phyloP scores from a whole-genome alignment of 2,329 filamentous ascomycete species.

The Aspergillus neoniger region DNA sequence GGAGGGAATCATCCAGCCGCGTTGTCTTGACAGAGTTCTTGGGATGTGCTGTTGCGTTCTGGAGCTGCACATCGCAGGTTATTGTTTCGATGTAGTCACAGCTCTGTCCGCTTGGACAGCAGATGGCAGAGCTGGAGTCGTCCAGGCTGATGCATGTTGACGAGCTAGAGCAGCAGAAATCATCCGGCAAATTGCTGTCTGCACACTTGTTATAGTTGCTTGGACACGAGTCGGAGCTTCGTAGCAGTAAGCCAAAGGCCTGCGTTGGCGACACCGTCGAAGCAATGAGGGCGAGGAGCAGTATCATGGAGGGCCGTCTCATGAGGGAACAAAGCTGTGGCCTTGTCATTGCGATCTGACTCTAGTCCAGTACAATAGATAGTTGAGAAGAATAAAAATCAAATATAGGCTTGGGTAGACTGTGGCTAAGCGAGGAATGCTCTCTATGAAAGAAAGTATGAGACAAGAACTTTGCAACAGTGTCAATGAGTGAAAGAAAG shows the following conservation, averaged over 20 bases:
- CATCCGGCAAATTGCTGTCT: constrained; percentile 38
- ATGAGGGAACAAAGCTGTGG: not conserved
- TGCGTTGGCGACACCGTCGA: constrained; percentile 23
- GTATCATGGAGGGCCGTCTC: constrained; percentile 19
- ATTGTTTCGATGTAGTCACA: constrained; percentile 48
- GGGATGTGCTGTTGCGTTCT: constrained; percentile 44
- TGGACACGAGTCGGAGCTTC: constrained; percentile 34
- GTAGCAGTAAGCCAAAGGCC: constrained; percentile 24
- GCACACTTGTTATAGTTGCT: constrained; percentile 39
- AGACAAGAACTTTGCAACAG: constrained; percentile 7
- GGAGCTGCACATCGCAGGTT: constrained; percentile 45
- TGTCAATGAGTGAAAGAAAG: not conserved
- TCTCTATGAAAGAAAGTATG: not conserved
- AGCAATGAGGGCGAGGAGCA: constrained; percentile 27
- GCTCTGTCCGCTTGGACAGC: constrained; percentile 46
- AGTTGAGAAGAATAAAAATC: not conserved
- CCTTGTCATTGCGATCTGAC: constrained; percentile 21
- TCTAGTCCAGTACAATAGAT: not conserved
- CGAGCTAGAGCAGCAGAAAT: constrained; percentile 48
- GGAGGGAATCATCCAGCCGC: constrained; percentile 41
- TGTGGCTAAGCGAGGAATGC: not conserved
- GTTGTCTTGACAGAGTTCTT: constrained; percentile 46
- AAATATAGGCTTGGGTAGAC: not conserved
- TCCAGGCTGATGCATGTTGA: constrained; percentile 47
- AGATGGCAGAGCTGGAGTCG: constrained; percentile 45